Evolutionary conservation across 148 eudicot genomes (phyloP).

Genomic region (Linanthus parryae): DNA sequence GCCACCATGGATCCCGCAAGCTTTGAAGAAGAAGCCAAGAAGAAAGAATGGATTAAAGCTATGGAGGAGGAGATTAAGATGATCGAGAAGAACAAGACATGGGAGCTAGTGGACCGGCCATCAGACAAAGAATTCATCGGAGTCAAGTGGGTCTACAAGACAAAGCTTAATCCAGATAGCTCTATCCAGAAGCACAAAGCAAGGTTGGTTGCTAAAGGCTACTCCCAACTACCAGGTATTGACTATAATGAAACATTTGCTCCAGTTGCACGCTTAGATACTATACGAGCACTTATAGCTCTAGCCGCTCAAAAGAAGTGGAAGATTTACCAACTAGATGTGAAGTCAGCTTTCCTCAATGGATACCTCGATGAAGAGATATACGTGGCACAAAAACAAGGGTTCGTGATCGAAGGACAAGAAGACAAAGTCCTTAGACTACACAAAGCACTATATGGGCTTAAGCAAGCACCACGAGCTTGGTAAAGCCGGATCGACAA

Average conservation of each 20-base stretch:
- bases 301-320: constrained; percentile 6
- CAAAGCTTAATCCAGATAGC: neutral
- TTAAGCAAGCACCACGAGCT: constrained; percentile 9
- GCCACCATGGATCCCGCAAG: neutral
- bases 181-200: constrained; percentile 10
- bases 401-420: neutral
- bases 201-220: constrained; percentile 7
- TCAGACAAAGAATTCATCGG: neutral
- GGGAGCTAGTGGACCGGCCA: neutral
- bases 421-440: constrained; percentile 9
- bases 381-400: constrained; percentile 4
- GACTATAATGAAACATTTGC: constrained; percentile 4
- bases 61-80: constrained; percentile 2
- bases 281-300: constrained; percentile 5
- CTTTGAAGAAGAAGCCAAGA: neutral
- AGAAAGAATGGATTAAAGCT: neutral
- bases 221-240: neutral
- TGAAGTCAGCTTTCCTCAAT: constrained; percentile 12
- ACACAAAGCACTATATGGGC: constrained; percentile 6
- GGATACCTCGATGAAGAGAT: too few species aligned
- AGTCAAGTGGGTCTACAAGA: neutral
- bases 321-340: constrained; percentile 2
- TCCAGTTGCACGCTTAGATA: constrained; percentile 2
- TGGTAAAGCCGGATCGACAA: constrained; percentile 11
- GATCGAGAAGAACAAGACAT: neutral